Base-by-base conservation (phyloP, 306 rosid species). In the Lupinus albus region DNA sequence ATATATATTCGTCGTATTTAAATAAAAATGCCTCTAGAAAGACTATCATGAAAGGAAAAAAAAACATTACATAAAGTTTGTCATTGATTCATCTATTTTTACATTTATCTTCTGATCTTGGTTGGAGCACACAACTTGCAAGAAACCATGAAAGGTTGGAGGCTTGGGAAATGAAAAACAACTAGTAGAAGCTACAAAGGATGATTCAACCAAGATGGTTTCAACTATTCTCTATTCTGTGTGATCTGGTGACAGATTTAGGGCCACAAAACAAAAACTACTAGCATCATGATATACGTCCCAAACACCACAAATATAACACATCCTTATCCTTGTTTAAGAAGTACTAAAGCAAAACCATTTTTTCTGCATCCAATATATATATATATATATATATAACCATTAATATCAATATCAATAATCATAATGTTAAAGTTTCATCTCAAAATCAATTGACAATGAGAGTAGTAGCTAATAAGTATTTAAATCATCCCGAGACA, bases 291-390 rank as follows among this genome's bases (percentile, higher is more conserved):
- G 36, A n/a, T 4, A 42, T 15, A 25, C 64, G 33, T 64, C 52
- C 52, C 57, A 3, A 15, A 36, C 18, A 61, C 4, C 30, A 25
- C 30, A 25, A 25, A 25, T 8, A 39, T 14, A 25, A 25, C 9
- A 17, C 68, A 25, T 46, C 6, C 44, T 38, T 38, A 48, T 46
- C 74, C 62, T 54, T 61, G 13, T 57, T 44, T 57, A 79, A 2
- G 77, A 79, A 2, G 77, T 72, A 47, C 50, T 62, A 36, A 82
- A 81, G 84, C 95, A 88, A 75, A 88, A 75, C 95, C 91, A 88
- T 69, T 78, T 88, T 75, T 74, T 83, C 95, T 88, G 91, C 84
- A 66, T 6, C 50, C 42, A 54, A 16, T 35, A 28, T 4, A 71
- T 30, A 17, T 10, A 6, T n/a, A 18, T 39, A 10, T 7, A 35